A percentile compares a stretch with the other conserved stretches of the same genome.
phyloP scores from a whole-genome alignment of 2,329 filamentous ascomycete genomes.

The Botrytis pseudocinerea region DNA sequence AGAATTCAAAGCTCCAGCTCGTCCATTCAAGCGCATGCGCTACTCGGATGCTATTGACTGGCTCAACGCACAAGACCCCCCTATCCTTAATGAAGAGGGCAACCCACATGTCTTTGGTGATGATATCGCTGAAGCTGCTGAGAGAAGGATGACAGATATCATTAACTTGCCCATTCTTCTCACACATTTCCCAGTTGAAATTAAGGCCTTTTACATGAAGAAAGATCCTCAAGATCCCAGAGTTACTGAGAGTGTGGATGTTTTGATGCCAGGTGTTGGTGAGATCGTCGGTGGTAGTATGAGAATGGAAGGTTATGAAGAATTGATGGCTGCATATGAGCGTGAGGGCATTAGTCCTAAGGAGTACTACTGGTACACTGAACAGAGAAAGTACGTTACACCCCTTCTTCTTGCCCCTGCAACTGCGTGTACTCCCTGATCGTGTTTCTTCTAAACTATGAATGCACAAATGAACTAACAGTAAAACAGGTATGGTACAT shows the following conservation, averaged over 20 bases:
- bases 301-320: constrained; percentile 90
- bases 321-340: constrained; percentile 85
- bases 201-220: constrained; percentile 99
- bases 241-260: constrained; percentile 91
- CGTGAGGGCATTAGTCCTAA: constrained; percentile 80
- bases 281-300: constrained; percentile 97
- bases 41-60: constrained; percentile 94
- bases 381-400: constrained; percentile 76
- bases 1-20: constrained; percentile 74
- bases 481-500: constrained; percentile 73
- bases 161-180: constrained; percentile 96
- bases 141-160: constrained; percentile 94
- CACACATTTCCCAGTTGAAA: constrained; percentile 94
- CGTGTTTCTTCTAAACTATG: too few species aligned
- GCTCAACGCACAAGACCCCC: constrained; percentile 78
- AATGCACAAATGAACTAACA: constrained; percentile 17
- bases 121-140: constrained; percentile 96
- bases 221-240: constrained; percentile 75
- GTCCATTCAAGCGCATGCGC: constrained; percentile 92
- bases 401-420: neutral
- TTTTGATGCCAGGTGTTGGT: constrained; percentile 85
- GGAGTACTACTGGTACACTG: constrained; percentile 98
- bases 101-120: constrained; percentile 90
- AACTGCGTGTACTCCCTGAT: neutral
- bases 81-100: constrained; percentile 88